Conservation (phyloP, 1,284 basidiomycete species). For the Entoloma clypeatum region DNA sequence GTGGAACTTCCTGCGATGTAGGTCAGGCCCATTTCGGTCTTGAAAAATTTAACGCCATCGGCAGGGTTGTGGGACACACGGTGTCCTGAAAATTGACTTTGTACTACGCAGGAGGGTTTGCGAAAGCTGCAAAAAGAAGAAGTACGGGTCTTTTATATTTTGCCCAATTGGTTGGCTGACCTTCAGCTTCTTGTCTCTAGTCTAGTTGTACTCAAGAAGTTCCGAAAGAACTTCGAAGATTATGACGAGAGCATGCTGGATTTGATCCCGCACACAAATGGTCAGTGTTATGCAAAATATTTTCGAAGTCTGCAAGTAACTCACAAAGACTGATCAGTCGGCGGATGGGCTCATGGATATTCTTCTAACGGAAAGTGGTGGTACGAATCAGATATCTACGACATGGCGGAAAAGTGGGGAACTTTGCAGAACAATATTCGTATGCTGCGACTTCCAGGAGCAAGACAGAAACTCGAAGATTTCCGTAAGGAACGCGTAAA, state of each 20-base stretch:
- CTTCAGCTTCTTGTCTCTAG: slow-evolving; percentile 24
- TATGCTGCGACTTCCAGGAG: slow-evolving; percentile 22
- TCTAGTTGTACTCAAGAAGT: slow-evolving; percentile 23
- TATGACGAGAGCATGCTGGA: slow-evolving; percentile 25
- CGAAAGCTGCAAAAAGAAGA: slow-evolving; percentile 25
- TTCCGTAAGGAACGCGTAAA: slow-evolving; percentile 1
- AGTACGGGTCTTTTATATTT: slow-evolving; percentile 19
- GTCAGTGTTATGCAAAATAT: slow-evolving; percentile 16
- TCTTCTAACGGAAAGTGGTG: slow-evolving; percentile 27
- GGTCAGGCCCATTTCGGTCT: slow-evolving; percentile 1
- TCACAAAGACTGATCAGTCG: slow-evolving; percentile 21
- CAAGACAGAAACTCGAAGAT: slow-evolving; percentile 16
- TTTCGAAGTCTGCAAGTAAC: background rate
- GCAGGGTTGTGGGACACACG: slow-evolving; percentile 27
- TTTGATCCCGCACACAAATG: slow-evolving; percentile 28
- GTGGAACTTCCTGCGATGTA: slow-evolving; percentile 28
- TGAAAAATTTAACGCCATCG: no score
- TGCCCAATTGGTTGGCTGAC: background rate
- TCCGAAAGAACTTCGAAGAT: slow-evolving; percentile 23
- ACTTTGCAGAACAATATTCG: slow-evolving; percentile 20
- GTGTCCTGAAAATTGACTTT: slow-evolving; percentile 30
- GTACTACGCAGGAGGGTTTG: slow-evolving; percentile 30
- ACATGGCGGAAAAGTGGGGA: slow-evolving; percentile 21
- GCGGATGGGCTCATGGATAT: slow-evolving; percentile 28
- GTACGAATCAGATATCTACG: slow-evolving; percentile 29